phyloP scores from a whole-genome alignment of 2,329 filamentous ascomycete genomes.

The Xylaria multiplex region DNA sequence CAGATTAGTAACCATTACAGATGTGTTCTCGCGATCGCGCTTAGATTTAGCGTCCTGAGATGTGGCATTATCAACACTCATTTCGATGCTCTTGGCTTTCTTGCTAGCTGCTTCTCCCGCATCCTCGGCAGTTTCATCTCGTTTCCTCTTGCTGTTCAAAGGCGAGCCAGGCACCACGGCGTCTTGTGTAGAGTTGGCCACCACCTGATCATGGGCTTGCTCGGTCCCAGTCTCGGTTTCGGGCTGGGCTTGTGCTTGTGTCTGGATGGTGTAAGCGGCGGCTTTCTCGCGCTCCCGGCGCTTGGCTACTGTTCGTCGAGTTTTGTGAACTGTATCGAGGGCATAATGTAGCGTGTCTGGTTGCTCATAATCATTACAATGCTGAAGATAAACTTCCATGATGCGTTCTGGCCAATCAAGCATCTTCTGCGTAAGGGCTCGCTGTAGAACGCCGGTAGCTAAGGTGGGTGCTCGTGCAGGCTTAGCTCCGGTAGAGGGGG shows the following conservation, averaged over 20 bases:
- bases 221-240: slow-evolving; percentile 37
- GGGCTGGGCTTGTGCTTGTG: slow-evolving; percentile 43
- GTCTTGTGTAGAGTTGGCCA: slow-evolving; percentile 44
- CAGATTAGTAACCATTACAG: slow-evolving; percentile 81
- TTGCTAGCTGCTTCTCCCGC: slow-evolving; percentile 69
- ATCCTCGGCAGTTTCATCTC: slow-evolving; percentile 65
- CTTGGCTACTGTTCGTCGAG: slow-evolving; percentile 69
- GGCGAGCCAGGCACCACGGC: slow-evolving; percentile 51
- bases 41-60: slow-evolving; percentile 62
- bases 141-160: slow-evolving; percentile 75
- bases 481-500: slow-evolving; percentile 50
- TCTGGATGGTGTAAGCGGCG: slow-evolving; percentile 60
- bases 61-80: slow-evolving; percentile 47
- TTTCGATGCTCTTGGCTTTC: slow-evolving; percentile 66
- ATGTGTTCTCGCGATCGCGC: slow-evolving; percentile 90
- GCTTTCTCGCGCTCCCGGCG: slow-evolving; percentile 74
- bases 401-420: slow-evolving; percentile 83
- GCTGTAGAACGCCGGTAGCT: slow-evolving; percentile 80
- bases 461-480: slow-evolving; percentile 72
- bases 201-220: slow-evolving; percentile 51
- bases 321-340: slow-evolving; percentile 76
- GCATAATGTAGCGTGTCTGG: slow-evolving; percentile 78
- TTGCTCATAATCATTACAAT: slow-evolving; percentile 91
- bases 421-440: slow-evolving; percentile 70
- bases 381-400: slow-evolving; percentile 76